Percentiles rank a stretch among this genome's conserved stretches.
phyloP scores from a whole-genome alignment of 768 basidiomycete genomes.

The Crucibulum laeve region DNA sequence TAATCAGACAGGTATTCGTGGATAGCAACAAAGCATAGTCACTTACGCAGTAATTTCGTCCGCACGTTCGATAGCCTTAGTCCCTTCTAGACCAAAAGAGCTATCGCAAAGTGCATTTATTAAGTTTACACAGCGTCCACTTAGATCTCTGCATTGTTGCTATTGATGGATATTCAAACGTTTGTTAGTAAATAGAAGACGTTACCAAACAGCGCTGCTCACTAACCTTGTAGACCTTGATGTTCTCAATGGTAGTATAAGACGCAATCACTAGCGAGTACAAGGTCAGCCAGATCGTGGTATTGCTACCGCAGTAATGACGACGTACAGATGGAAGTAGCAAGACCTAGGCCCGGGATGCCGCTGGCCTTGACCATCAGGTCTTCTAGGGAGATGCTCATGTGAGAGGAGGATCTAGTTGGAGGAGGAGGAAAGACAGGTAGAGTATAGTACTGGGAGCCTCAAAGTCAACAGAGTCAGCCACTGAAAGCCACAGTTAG shows the following conservation, averaged over 20 bases:
- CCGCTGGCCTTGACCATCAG: slow-evolving; percentile 16
- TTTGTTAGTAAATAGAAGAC: neutral
- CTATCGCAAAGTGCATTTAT: slow-evolving; percentile 28
- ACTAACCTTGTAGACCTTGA: slow-evolving; percentile 34
- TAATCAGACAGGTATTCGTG: no score
- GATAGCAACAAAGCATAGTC: neutral
- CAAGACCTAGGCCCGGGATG: slow-evolving; percentile 24
- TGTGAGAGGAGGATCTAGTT: no score
- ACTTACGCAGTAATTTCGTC: slow-evolving; percentile 31
- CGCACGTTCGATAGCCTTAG: slow-evolving; percentile 19
- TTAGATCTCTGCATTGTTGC: slow-evolving; percentile 33
- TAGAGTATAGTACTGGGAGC: no score
- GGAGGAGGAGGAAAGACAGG: no score
- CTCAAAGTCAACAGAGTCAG: no score
- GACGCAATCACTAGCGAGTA: slow-evolving; percentile 20
- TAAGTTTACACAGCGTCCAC: slow-evolving; percentile 23
- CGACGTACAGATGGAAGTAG: slow-evolving; percentile 18
- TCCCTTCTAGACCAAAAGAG: slow-evolving; percentile 25
- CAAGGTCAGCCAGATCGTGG: neutral
- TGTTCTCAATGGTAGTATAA: slow-evolving; percentile 24
- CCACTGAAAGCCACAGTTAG: no score
- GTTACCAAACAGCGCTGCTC: neutral
- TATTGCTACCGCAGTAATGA: neutral
- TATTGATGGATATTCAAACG: slow-evolving; percentile 10
- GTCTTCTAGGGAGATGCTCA: no score